Percentiles rank a stretch among this genome's conserved stretches.
Conservation (phyloP, 2,329 filamentous ascomycete species). For the Akanthomyces dipterigenus region DNA sequence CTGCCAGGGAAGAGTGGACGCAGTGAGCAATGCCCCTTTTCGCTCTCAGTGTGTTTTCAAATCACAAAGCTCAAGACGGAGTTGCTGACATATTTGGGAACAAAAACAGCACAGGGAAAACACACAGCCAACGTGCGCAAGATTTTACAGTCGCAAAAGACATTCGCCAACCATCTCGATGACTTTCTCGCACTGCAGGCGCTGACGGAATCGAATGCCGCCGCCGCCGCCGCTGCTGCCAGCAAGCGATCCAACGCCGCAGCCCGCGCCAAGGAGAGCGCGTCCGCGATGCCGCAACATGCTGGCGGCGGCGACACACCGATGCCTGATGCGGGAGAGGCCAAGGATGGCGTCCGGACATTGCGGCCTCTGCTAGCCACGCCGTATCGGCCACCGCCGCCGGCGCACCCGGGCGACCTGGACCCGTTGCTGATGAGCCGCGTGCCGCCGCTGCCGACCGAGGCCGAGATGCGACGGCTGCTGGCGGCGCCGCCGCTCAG, state of each 20-base stretch:
- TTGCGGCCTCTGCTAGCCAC: constrained; percentile 28
- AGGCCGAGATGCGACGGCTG: constrained; percentile 57
- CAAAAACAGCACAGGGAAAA: constrained; percentile 39
- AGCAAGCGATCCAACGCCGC: constrained; percentile 21
- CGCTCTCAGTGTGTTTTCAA: too few relatives aligned
- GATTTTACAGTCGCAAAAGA: constrained; percentile 75
- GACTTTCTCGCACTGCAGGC: constrained; percentile 64
- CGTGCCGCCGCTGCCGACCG: constrained; percentile 51
- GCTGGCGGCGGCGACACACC: constrained; percentile 20
- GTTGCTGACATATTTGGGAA: neutral
- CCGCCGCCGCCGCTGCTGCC: constrained; percentile 22
- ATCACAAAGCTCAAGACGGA: too few relatives aligned
- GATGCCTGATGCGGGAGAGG: constrained; percentile 20
- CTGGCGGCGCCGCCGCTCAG: constrained; percentile 58
- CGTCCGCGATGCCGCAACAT: constrained; percentile 9
- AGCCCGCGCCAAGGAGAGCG: constrained; percentile 15
- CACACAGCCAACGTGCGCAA: constrained; percentile 65
- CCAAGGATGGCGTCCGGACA: neutral
- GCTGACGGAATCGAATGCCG: constrained; percentile 32
- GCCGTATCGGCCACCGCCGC: constrained; percentile 26
- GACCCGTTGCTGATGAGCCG: constrained; percentile 53
- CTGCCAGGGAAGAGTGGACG: constrained; percentile 50
- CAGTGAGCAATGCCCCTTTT: constrained; percentile 25
- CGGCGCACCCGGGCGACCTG: constrained; percentile 40
- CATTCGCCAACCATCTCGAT: constrained; percentile 74